Evolutionary conservation across 768 basidiomycete species (phyloP), one percentile per base, ranked within the genome.

Genomic region (Rhodotorula toruloides): DNA sequence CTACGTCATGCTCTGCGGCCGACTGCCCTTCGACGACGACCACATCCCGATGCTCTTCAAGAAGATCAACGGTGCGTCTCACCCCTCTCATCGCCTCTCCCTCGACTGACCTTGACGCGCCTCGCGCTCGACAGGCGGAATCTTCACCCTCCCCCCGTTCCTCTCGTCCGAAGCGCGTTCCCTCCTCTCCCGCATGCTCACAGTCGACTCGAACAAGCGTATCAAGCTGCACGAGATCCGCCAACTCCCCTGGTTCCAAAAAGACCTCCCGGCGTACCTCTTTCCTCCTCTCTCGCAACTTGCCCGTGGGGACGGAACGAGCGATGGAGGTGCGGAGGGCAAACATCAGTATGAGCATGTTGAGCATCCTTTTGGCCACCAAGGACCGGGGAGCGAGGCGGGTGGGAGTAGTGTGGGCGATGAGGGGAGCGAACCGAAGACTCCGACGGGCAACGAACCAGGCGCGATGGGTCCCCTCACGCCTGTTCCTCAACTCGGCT

Each of bases 21-120:
- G 89, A 53, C 83, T 99, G 37, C 96, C 96, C 2, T 99, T 99
- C 76, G 96, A 98, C 79, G 93, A 98, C 78, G 91, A 96, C 50
- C 89, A 96, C 75, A 91, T 98, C 47, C 90, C 91, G 54, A 82
- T 84, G 1, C 79, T 99, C 17, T 98, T 98, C 80, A 86, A 88
- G 61, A 97, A 97, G 80, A 98, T 99, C 74, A 88, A 87, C 67
- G 87, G 90, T 76, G 52, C 66, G 74, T 72, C 42, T 3, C 19
- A n/a, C 31, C 37, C 29, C 17, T 8, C 36, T 48, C 21, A n/a
- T 39, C n/a, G 10, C 50, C 27, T 50, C 4, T 87, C 73, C 75
- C 86, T 80, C 8, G 4, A 27, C 40, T 22, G 3, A 59, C 21
- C 21, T 19, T 9, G 22, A 31, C 19, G 4, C 12, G 29, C 70